Evolutionary conservation across 345 rosid genomes (phyloP), one percentile per base, ranked within the genome.

Genomic region (Corchorus olitorius): DNA sequence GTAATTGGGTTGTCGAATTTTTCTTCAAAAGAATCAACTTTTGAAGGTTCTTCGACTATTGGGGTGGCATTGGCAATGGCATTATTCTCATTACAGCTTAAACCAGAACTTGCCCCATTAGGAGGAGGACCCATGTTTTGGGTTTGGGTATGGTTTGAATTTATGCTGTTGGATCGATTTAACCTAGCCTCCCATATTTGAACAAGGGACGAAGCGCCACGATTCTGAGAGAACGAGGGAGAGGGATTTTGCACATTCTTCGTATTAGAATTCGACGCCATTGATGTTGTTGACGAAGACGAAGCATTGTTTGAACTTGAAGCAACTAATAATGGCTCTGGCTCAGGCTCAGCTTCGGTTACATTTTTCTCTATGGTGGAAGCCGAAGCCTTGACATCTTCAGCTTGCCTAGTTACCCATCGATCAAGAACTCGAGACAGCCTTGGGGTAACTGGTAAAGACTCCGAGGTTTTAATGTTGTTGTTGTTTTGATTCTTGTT

Each of bases 171-270:
- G 72, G 83, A 83, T 53, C 80, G 88, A 19, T 84, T 79, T n/a
- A 89, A 81, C 83, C 93, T 89, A 1, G 95, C 94, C 76, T 94
- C 97, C 97, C 98, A 94, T 73, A 93, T 91, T 81, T 91, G 97
- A 52, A 94, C 98, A 10, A 94, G 90, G 8, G 97, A 94, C 33
- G 97, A 93, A 48, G 98, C 97, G 0, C 89, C 92, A 20, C 22
- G 82, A 20, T 76, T 86, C 8, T 68, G 76, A 0, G 53, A 68
- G 48, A 3, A 72, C 1, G 73, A 49, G 10, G 80, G 41, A 15
- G 76, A 41, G 27, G 72, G 19, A 8, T 39, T 72, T 14, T 56
- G 72, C 9, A 70, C 45, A 35, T 34, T 68, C 27, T 80, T 39
- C 20, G 19, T 20, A 16, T 45, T 60, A 8, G n/a, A 27, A 54